Evolutionary conservation across 2,329 filamentous ascomycete species (phyloP).

Genomic region (Colletotrichum gloeosporioides): DNA sequence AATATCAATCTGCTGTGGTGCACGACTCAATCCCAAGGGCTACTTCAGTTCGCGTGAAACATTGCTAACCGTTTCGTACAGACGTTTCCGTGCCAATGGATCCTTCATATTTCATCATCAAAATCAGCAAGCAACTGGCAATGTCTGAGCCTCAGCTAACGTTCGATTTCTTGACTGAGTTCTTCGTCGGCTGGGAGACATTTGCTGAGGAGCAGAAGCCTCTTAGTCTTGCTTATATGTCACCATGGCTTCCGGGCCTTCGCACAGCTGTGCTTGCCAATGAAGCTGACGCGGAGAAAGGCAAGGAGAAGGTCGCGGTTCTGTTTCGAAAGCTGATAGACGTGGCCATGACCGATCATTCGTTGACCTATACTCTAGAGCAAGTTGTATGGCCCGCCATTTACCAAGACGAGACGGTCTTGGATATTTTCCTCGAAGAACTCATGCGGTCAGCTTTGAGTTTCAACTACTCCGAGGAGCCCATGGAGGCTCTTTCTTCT

Average conservation of each 20-base stretch:
- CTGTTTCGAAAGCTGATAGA: constrained; percentile 73
- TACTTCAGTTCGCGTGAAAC: background rate
- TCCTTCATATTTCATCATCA: constrained; percentile 67
- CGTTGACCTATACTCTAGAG: constrained; percentile 65
- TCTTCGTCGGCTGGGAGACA: constrained; percentile 75
- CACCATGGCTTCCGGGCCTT: constrained; percentile 69
- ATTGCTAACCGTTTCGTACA: constrained; percentile 29
- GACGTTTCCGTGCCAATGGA: constrained; percentile 69
- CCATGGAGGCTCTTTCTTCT: constrained; percentile 65
- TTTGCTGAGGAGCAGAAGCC: constrained; percentile 72
- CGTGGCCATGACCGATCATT: constrained; percentile 65
- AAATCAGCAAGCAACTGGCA: constrained; percentile 69
- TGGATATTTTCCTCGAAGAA: constrained; percentile 73
- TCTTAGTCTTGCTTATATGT: constrained; percentile 72
- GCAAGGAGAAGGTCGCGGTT: constrained; percentile 66
- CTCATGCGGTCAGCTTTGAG: constrained; percentile 66
- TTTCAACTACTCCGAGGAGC: constrained; percentile 62
- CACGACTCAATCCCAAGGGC: background rate
- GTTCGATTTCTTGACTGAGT: constrained; percentile 73
- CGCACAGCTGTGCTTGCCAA: constrained; percentile 63
- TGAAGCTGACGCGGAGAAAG: constrained; percentile 69
- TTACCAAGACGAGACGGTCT: constrained; percentile 66
- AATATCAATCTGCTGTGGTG: background rate
- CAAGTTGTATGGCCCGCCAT: constrained; percentile 71
- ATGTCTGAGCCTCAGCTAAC: constrained; percentile 70